phyloP scores from a whole-genome alignment of 345 rosid genomes.

The Heritiera littoralis region DNA sequence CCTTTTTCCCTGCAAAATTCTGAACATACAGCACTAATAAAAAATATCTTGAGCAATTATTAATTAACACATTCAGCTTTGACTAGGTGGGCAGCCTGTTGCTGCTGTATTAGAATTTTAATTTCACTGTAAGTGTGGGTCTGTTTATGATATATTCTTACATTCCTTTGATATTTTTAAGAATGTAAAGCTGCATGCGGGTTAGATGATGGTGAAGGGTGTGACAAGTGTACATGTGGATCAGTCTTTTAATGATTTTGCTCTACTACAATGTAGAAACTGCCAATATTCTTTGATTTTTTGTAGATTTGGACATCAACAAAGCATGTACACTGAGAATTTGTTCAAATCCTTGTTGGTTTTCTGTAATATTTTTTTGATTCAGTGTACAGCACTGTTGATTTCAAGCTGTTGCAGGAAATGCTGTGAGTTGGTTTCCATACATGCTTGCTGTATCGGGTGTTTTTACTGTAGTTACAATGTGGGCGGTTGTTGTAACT shows the following conservation, averaged over 20 bases:
- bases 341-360: neutral
- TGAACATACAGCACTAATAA: neutral
- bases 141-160: neutral
- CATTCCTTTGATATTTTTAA: neutral
- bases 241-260: neutral
- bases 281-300: neutral
- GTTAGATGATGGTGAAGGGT: neutral
- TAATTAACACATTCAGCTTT: neutral
- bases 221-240: neutral
- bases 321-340: neutral
- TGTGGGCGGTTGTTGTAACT: constrained; percentile 93
- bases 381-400: neutral
- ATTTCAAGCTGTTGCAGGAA: constrained; percentile 47
- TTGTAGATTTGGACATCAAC: neutral
- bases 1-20: neutral
- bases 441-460: constrained; percentile 65
- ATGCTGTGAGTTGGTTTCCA: constrained; percentile 72
- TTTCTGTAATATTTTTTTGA: neutral
- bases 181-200: neutral
- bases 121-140: neutral
- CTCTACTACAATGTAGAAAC: neutral
- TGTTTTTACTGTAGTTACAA: constrained; percentile 72
- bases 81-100: neutral
- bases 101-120: neutral
- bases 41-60: neutral